phyloP scores from a whole-genome alignment of 2,329 filamentous ascomycete species.

The Colletotrichum abscissum region DNA sequence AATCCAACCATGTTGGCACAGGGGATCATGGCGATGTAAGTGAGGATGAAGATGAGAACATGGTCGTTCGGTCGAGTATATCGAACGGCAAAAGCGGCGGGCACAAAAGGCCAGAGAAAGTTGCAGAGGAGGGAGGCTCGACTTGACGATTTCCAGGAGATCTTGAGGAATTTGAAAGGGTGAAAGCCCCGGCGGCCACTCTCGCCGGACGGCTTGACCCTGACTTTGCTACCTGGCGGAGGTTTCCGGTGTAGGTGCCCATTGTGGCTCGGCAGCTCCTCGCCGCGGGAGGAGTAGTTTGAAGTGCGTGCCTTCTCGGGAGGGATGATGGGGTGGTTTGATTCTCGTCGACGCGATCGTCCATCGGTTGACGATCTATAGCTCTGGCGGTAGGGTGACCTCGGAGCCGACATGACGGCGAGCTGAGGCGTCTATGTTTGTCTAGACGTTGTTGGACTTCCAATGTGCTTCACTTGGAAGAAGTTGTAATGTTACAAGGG shows the following conservation, averaged over 20 bases:
- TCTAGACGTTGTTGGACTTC: neutral
- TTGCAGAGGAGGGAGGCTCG: conserved; percentile 74
- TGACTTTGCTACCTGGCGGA: conserved; percentile 51
- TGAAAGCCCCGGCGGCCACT: conserved; percentile 76
- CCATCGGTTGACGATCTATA: conserved; percentile 19
- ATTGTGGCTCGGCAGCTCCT: conserved; percentile 25
- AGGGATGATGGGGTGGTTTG: conserved; percentile 6
- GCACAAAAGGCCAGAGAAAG: conserved; percentile 80
- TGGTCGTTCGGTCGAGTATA: conserved; percentile 58
- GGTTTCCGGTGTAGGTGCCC: conserved; percentile 4
- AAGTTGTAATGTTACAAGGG: neutral
- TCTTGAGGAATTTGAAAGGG: conserved; percentile 70
- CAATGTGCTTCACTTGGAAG: neutral
- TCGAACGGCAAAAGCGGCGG: conserved; percentile 74
- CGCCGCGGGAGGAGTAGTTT: neutral
- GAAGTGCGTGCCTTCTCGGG: conserved; percentile 29
- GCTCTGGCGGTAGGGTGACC: conserved; percentile 30
- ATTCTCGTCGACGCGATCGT: conserved; percentile 20
- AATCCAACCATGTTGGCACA: conserved; percentile 82
- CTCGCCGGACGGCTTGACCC: conserved; percentile 52
- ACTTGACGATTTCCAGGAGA: conserved; percentile 73
- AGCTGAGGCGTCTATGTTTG: neutral
- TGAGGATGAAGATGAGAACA: conserved; percentile 74
- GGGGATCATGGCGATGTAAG: conserved; percentile 82
- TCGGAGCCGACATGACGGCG: conserved; percentile 31